Evolutionary conservation across 768 basidiomycete species (phyloP), one percentile per base, ranked within the genome.

Genomic region (Trametes sanguinea): DNA sequence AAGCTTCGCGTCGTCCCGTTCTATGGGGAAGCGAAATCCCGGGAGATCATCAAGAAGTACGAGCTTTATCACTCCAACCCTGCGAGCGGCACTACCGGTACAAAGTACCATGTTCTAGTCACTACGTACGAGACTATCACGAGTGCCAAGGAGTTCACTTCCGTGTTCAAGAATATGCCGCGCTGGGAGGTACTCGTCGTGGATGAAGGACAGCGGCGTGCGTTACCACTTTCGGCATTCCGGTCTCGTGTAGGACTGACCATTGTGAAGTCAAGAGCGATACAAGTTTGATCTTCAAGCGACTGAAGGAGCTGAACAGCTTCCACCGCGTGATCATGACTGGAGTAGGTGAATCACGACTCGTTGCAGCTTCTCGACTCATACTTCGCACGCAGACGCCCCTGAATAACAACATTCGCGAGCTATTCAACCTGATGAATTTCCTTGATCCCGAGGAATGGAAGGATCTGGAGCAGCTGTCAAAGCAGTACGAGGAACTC

Each of bases 371-470:
- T 7, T 51, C 30, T 57, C 8, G 33, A 16, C 35, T 37, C 35
- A 29, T 39, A 42, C 11, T 29, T 13, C 39, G 7, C 30, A 2
- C 29, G 22, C 17, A 94, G 83, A 98, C 97, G 0, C 96, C 96
- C 0, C 74, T 98, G 60, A 98, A 98, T 75, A 98, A 98, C 78
- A 98, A 98, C 71, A 89, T 99, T 27, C 83, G 93, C 50, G 97
- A 99, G 75, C 76, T 99, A 29, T 96, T 98, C 80, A 98, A 95
- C 73, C 81, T 99, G 45, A 94, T 99, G 87, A 92, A 94, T 72
- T 98, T 98, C 78, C 83, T 98, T 16, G 92, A 95, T 71, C 85
- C 90, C 5, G 66, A 75, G 11, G 79, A 89, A 63, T 93, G 92
- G 92, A 72, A 75, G 5, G 85, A 98, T 71, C 77, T 98, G 22